Evolutionary conservation across 352 stramenopile genomes (phyloP), one percentile per base, ranked within the genome.

Genomic region (Pythium diclinum): DNA sequence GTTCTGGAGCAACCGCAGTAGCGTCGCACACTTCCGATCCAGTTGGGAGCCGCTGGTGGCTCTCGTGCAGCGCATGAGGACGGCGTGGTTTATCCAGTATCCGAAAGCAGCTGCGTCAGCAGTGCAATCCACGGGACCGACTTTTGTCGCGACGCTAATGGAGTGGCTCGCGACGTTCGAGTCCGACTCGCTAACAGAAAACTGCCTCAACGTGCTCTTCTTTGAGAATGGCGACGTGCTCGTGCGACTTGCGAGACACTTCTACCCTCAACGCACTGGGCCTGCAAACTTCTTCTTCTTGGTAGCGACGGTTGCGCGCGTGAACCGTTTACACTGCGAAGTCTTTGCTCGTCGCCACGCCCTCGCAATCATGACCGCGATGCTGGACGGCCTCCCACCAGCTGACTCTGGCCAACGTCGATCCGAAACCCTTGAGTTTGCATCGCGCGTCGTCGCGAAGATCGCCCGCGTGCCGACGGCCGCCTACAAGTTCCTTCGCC

Each of bases 91-190:
- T 7, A 36, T 63, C 17, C 23, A 53, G 25, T 33, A 19, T 7
- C 13, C 54, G 13, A n/a, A 11, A 3, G 13, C 40, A 11, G 38
- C 51, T 23, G 4, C 16, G 3, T 49, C 17, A 10, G 10, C 4
- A 6, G 14, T 19, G 7, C 44, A 38, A 34, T 8, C 21, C 3
- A 19, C 17, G 6, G 25, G 3, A 17, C 58, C 64, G n/a, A 74
- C 70, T 17, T 78, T 78, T 21, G 59, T 78, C 7, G 61, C 51
- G 11, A 61, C 65, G 11, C 53, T 78, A 3, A 48, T 74, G 42
- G 69, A 76, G 34, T 78, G 72, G 69, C 19, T 78, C 47, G 72
- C 65, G 7, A 72, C 65, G 7, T 61, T 76, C 52, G 72, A 78
- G 32, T 56, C 55, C 8, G 55, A 65, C 10, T 56, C 55, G 13